Base-by-base conservation (phyloP, 2,329 filamentous ascomycete genomes). In the Curvularia sp. region DNA sequence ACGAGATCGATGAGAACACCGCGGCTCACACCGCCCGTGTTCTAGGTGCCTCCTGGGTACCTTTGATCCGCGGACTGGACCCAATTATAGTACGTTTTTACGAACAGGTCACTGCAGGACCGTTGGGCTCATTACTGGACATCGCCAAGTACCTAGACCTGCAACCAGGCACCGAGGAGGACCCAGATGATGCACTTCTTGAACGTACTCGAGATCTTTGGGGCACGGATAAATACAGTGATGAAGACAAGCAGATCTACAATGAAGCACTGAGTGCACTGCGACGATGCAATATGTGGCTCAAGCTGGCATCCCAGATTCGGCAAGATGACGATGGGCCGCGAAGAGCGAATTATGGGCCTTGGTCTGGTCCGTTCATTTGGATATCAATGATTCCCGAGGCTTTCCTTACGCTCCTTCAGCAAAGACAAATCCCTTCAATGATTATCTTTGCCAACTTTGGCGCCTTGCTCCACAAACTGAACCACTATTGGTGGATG, bases 31-130 rank as follows among this genome's bases (percentile, higher is more conserved):
- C 54, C 13, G 55, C 61, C 15, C 63, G 59, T 3, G 49, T 66
- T 9, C 51, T 70, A 5, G 66, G 66, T n/a, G 60, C 57, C 18
- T 59, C 61, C 19, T 68, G 67, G 67, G 67, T 69, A 39, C 59
- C 65, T 3, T 34, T 70, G 19, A 36, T 69, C 1, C 64, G 63
- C 1, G 66, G 67, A 3, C 15, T 68, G 5, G 27, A 36, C 2
- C 30, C 54, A 7, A 55, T 70, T 2, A 25, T 70, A 25, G 41
- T 27, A 0, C 58, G 53, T 7, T 48, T 60, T 2, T 53, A 50
- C 5, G 52, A 64, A 3, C 39, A 60, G 15, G 55, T 70, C 2
- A 34, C 41, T 25, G 30, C 19, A 1, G 64, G 67, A 4, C 65
- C 67, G 23, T 39, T 70, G 4, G 8, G 45, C n/a, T 60, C 58